Conservation (phyloP, 768 basidiomycete species). For the Lactifluus rugatus region DNA sequence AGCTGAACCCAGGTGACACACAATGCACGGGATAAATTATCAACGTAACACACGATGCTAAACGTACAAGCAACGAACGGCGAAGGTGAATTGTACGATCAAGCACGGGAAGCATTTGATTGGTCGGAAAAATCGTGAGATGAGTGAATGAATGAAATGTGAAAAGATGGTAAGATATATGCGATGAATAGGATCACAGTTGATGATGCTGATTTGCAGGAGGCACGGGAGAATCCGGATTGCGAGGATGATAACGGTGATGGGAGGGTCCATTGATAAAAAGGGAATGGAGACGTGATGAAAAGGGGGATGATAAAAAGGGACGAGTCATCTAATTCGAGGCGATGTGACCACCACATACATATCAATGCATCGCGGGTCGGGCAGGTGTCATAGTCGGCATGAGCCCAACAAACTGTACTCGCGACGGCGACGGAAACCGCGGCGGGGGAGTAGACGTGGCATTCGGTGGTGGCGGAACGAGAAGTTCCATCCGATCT, state of each 20-base stretch:
- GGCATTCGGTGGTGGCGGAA: background rate
- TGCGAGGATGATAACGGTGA: slow-evolving; percentile 5
- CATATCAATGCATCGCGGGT: slow-evolving; percentile 1
- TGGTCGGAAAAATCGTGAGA: slow-evolving; percentile 11
- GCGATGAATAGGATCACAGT: slow-evolving; percentile 15
- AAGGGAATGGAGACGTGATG: slow-evolving; percentile 16
- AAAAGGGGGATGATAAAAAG: slow-evolving; percentile 12
- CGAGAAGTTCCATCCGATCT: slow-evolving; percentile 7
- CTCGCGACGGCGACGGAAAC: slow-evolving; percentile 15
- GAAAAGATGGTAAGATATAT: slow-evolving; percentile 17
- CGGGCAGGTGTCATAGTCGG: slow-evolving; percentile 17
- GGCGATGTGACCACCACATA: background rate
- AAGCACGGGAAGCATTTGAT: slow-evolving; percentile 3
- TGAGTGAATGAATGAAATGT: slow-evolving; percentile 16
- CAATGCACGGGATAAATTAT: slow-evolving; percentile 11
- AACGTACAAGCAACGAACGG: slow-evolving; percentile 7
- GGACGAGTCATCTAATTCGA: slow-evolving; percentile 1
- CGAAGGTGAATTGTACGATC: slow-evolving; percentile 11
- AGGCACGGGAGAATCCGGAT: slow-evolving; percentile 16
- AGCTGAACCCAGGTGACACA: slow-evolving; percentile 1
- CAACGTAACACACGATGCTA: background rate
- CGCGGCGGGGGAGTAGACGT: slow-evolving; percentile 19
- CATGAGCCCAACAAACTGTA: slow-evolving; percentile 19
- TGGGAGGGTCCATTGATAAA: slow-evolving; percentile 15
- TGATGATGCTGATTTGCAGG: slow-evolving; percentile 16